Conservation (phyloP, 306 rosid genomes). For the Myrica gale region DNA sequence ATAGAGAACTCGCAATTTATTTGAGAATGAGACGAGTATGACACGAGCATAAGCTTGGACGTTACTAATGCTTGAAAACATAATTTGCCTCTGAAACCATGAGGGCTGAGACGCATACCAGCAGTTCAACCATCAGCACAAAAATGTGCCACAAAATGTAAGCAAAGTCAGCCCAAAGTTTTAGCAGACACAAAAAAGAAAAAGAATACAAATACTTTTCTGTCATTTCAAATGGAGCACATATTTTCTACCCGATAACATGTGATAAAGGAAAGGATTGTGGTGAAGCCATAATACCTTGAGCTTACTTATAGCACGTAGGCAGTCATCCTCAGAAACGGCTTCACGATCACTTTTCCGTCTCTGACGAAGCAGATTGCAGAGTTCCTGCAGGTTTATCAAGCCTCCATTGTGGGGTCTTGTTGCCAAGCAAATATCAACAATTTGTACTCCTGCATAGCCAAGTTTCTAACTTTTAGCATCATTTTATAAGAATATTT, state of each 20-base stretch:
- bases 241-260: background rate
- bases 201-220: background rate
- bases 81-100: constrained; percentile 1
- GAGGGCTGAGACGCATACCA: background rate
- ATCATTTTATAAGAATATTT: no score
- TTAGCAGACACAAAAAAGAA: background rate
- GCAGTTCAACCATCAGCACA: background rate
- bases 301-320: constrained; percentile 89
- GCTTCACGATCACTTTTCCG: constrained; percentile 81
- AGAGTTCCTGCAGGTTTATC: constrained; percentile 82
- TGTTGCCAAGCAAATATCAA: constrained; percentile 84
- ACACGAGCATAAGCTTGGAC: background rate
- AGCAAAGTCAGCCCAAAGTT: background rate
- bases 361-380: constrained; percentile 66
- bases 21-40: background rate
- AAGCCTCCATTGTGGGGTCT: constrained; percentile 91
- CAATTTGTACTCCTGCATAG: no score
- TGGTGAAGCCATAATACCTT: constrained; percentile 56
- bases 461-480: no score
- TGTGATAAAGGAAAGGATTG: background rate
- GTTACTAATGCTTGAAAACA: background rate
- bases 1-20: background rate
- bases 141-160: background rate
- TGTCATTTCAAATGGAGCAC: constrained; percentile 12
- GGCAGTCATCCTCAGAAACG: constrained; percentile 92